These are phyloP conservation scores for Tylopilus rubrobrunneus DNA, from an alignment of 768 basidiomycete species.

Conservation along the genomic window DNA sequence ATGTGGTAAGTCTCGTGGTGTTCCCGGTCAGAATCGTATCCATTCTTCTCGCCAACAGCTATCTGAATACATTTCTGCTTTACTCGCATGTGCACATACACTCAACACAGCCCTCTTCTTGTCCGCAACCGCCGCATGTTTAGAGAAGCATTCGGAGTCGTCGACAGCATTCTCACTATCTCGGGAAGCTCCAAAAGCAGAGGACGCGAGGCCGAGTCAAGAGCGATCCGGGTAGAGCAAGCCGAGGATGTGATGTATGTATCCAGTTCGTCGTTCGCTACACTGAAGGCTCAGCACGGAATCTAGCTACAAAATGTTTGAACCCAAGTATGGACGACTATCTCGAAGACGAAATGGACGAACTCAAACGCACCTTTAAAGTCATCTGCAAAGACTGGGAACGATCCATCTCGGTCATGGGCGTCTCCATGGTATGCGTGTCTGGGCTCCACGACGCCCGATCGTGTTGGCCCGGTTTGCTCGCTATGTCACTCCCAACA, in stretches of 20 bases:
- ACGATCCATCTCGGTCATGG: constrained; percentile 34
- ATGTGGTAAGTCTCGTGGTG: constrained; percentile 59
- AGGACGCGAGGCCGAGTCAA: neutral
- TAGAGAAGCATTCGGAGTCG: constrained; percentile 82
- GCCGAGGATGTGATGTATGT: constrained; percentile 85
- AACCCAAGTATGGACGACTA: constrained; percentile 95
- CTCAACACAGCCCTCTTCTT: constrained; percentile 70
- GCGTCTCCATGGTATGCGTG: too few species aligned
- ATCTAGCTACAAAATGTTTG: constrained; percentile 87
- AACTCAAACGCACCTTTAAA: constrained; percentile 70
- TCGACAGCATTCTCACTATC: constrained; percentile 67
- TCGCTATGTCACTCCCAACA: too few species aligned
- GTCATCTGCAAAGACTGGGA: constrained; percentile 81
- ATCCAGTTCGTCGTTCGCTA: constrained; percentile 4
- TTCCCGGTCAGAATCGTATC: neutral
- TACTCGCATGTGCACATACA: constrained; percentile 74
- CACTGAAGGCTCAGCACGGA: neutral
- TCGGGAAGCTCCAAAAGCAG: constrained; percentile 25
- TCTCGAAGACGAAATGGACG: constrained; percentile 89
- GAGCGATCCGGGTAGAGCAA: constrained; percentile 41
- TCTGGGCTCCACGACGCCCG: too few species aligned
- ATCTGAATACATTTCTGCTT: constrained; percentile 78
- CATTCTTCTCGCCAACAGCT: constrained; percentile 43
- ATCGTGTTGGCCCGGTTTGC: too few species aligned
- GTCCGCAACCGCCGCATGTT: constrained; percentile 84